These are phyloP conservation scores for Melocanna baccifera DNA, from an alignment of 176 grass and related monocot genomes.

Conservation along the genomic window DNA sequence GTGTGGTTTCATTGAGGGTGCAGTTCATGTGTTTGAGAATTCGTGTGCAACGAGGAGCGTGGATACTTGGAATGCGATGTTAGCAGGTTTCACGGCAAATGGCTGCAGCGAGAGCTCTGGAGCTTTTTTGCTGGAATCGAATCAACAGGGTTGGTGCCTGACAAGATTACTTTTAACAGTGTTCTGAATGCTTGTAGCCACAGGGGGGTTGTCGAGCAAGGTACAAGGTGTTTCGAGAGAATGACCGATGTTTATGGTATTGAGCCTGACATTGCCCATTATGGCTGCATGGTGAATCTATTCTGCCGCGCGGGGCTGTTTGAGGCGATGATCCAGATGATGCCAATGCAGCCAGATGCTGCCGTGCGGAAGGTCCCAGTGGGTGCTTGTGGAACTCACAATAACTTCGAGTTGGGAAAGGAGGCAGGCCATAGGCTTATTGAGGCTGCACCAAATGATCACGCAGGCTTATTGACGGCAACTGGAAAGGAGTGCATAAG, in stretches of 20 bases:
- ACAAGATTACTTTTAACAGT: conserved; percentile 56
- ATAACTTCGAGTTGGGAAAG: conserved; percentile 50
- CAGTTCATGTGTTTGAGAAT: conserved; percentile 54
- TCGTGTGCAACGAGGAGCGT: conserved; percentile 8
- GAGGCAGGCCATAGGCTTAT: conserved; percentile 55
- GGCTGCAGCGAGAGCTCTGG: conserved; percentile 43
- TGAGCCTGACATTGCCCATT: conserved; percentile 59
- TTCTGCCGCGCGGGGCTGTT: conserved; percentile 55
- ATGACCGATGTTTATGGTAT: conserved; percentile 44
- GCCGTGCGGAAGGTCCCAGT: conserved; percentile 54
- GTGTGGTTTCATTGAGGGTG: conserved; percentile 59
- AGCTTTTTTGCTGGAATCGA: conserved; percentile 54
- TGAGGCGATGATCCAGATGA: conserved; percentile 44
- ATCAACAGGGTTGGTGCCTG: conserved; percentile 36
- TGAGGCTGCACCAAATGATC: conserved; percentile 54
- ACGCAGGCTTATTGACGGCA: conserved; percentile 37
- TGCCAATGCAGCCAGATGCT: conserved; percentile 61
- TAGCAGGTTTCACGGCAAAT: conserved; percentile 50
- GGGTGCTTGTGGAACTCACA: conserved; percentile 69
- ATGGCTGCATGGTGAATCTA: conserved; percentile 72
- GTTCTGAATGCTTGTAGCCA: conserved; percentile 69
- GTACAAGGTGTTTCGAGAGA: conserved; percentile 40
- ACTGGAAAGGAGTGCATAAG: conserved; percentile 56
- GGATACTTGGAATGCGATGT: conserved; percentile 60
- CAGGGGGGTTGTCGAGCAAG: conserved; percentile 43